Base-by-base conservation (phyloP, 495 filamentous ascomycete genomes). In the Cenococcum geophilum region DNA sequence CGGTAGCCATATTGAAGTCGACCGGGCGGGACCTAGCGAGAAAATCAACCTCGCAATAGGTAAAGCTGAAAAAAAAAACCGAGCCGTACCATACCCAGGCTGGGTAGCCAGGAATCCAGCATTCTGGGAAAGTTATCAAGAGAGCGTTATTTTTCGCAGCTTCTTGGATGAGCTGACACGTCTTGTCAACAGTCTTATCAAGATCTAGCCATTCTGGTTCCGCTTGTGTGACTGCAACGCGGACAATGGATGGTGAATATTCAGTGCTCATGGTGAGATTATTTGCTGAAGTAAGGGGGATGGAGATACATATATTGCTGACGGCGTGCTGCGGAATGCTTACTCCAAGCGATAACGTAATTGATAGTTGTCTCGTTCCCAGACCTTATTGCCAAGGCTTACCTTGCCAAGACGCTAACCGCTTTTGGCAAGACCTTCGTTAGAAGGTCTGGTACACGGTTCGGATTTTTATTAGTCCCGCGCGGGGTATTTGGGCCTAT, bases 201-300 rank as follows among this genome's bases (percentile, higher is more conserved):
- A 86, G 72, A 61, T 85, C 77, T 0, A 84, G 70, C 79, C 80
- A 83, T 9, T 67, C 72, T 0, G 82, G 80, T 69, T 83, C 82
- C 1, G 77, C 75, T 63, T 60, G 57, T 16, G 62, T 64, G 6
- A 60, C 62, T 4, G 62, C 57, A 21, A 69, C 67, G 12, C 57
- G 37, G 16, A 71, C 59, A 10, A 51, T 58, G 22, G 6, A 6
- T 32, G 2, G 27, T 6, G 27, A 6, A 32, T 57, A 52, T 1
- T 6, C 6, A 3, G 27, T 3, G 27, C 27, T 32, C 27, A 32
- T 32, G 2, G 2, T 32, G 6, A 32, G 27, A 32, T 32, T 32
- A 32, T 32, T 3, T 32, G 6, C 27, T 32, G 27, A 32, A 32
- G 27, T n/a, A n/a, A n/a, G n/a, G n/a, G n/a, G n/a, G n/a, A n/a